Base-by-base conservation (phyloP, 2,329 filamentous ascomycete genomes). In the Daldinia sp. region DNA sequence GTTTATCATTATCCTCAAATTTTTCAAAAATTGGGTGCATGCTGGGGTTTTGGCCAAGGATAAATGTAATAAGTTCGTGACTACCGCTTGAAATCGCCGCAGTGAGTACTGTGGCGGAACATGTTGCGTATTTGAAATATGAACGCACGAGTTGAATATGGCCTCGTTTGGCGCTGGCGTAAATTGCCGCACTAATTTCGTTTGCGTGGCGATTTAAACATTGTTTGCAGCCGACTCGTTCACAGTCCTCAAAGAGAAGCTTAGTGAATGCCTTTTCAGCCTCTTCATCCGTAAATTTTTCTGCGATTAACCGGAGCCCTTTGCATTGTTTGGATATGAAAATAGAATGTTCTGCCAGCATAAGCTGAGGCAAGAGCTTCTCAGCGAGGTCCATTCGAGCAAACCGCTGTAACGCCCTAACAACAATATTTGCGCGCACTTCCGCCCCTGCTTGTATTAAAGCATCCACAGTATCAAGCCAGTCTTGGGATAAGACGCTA, bases 71-170 rank as follows among this genome's bases (percentile, higher is more conserved):
- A 23, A 54, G 26, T 33, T 54, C 30, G 30, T 37, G 5, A 37
- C 13, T 12, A 10, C 50, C 50, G n/a, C 50, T 7, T 13, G 15
- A 5, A 9, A 54, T 54, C 6, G 30, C 50, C 10, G 50, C 50
- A 23, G 7, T 18, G 30, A 54, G 50, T 18, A 54, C 30, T 54
- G 15, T 6, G 13, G 50, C 18, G 7, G 15, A 3, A 35, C 7
- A n/a, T 13, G 12, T 6, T 1, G n/a, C 50, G n/a, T 54, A 54
- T 37, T 37, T n/a, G 1, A 54, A 37, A 54, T 20, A 35, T 28
- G 50, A 37, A 1, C 18, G 50, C 28, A 54, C 30, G n/a, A 54
- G 50, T 54, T 54, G 50, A 15, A 54, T 20, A 18, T 37, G n/a
- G 9, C 30, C 50, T 6, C 18, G 30, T 15, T 15, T 6, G n/a